Evolutionary conservation across 441 rosid genomes (phyloP), one percentile per base, ranked within the genome.

Genomic region (Iberis amara): DNA sequence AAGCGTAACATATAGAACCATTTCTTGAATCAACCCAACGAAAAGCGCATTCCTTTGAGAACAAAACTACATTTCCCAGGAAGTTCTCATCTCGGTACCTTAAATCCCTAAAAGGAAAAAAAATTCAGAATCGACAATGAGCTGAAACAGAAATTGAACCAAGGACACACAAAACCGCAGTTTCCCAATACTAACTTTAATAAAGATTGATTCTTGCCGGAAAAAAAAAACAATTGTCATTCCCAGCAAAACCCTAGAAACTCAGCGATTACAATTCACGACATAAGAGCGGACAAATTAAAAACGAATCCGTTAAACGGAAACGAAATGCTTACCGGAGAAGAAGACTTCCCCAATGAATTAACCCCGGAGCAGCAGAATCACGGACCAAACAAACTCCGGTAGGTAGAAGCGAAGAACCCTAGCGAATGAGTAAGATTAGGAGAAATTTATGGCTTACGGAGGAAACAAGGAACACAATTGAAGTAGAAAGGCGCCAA

Each of bases 1-100:
- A 39, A 63, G 50, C 46, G 57, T 56, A 39, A 68, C 62, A 66
- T 43, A 58, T 60, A 66, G 58, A 60, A 66, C 71, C 71, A 66
- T 66, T 24, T 60, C 71, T 66, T 55, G 62, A 42, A 47, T 60
- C 62, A 47, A 54, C 61, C 37, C 62, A 60, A 48, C 52, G 23
- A 47, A 54, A 66, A 7, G 10, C 41, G 55, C 67, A 62, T 62
- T 58, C 32, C 59, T 41, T 32, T 47, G 9, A 18, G 30, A 28
- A 42, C 27, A 52, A 33, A 28, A 10, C 30, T 41, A 54, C 60
- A 60, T 41, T 33, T 9, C 14, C 61, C 27, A 58, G 15, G 11
- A 46, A 45, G 4, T 12, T 32, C 37, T 37, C 27, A 39, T 47
- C 18, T 37, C 10, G 2, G 27, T 23, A 52, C 53, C 49, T 62